Percentiles rank a stretch among this genome's conserved stretches.
These are phyloP conservation scores for Leccinum sublutescens DNA, from an alignment of 768 basidiomycete genomes.

Conservation along the genomic window DNA sequence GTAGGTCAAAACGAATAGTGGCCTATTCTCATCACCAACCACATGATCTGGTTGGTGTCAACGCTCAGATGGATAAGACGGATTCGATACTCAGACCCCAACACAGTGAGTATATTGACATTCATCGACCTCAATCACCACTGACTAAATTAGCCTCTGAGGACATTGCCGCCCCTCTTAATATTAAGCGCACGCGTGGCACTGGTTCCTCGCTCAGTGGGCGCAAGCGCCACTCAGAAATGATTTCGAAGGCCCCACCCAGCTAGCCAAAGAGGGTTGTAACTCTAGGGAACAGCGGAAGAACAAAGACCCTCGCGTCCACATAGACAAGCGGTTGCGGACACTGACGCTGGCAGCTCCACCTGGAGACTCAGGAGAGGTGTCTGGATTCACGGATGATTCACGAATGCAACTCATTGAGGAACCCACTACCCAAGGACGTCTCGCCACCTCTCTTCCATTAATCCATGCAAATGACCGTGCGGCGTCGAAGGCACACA, in stretches of 20 bases:
- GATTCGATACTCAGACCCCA: background rate
- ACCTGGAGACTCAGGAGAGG: background rate
- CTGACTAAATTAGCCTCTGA: background rate
- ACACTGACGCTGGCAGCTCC: background rate
- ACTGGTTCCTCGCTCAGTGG: background rate
- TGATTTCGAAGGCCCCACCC: background rate
- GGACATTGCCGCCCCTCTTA: background rate
- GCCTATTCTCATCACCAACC: conserved; percentile 4
- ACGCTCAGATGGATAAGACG: background rate
- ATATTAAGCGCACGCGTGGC: background rate
- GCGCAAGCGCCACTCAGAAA: background rate
- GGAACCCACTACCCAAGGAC: background rate
- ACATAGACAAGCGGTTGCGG: conserved; percentile 14
- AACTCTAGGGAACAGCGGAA: background rate
- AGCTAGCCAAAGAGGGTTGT: background rate
- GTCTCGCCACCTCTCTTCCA: background rate
- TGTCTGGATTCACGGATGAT: background rate
- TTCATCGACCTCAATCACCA: background rate
- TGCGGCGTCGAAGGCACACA: background rate
- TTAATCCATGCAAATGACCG: background rate
- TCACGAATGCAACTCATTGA: background rate
- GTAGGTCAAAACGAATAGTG: conserved; percentile 13
- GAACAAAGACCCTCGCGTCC: conserved; percentile 1
- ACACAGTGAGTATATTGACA: background rate
- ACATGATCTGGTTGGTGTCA: background rate